Evolutionary conservation across 768 basidiomycete species (phyloP).

Genomic region (Pilatotrama ljubarskyi): DNA sequence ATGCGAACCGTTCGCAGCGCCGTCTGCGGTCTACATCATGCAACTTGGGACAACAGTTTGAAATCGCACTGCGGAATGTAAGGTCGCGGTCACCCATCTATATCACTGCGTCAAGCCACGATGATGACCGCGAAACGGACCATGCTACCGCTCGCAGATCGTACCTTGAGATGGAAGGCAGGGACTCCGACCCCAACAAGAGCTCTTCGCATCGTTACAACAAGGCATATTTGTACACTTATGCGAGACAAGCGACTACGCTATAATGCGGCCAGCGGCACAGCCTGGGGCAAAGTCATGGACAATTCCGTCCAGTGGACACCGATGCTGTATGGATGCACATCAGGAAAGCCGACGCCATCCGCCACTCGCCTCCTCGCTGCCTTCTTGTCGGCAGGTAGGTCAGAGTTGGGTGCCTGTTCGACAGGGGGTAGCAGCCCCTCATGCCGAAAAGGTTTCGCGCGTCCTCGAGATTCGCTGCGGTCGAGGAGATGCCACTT

Average conservation of each 20-base stretch:
- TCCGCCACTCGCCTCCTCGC: slow-evolving; percentile 8
- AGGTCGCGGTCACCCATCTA: no score
- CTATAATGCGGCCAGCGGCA: slow-evolving; percentile 6
- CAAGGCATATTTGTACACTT: no score
- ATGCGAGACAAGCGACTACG: neutral
- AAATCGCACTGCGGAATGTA: no score
- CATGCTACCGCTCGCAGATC: no score
- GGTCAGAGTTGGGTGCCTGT: neutral
- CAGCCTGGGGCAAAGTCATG: slow-evolving; percentile 9
- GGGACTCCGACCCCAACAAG: no score
- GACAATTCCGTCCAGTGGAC: slow-evolving; percentile 16
- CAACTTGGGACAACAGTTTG: no score
- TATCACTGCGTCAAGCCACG: no score
- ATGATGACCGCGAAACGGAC: no score
- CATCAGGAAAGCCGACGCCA: slow-evolving; percentile 12
- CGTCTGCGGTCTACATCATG: no score
- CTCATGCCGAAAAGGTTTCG: slow-evolving; percentile 11
- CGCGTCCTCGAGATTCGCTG: neutral
- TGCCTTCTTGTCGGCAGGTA: neutral
- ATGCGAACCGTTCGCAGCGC: no score
- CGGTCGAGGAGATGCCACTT: slow-evolving; percentile 13
- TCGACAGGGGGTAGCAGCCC: slow-evolving; percentile 5
- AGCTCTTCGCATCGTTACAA: no score
- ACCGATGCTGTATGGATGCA: slow-evolving; percentile 12
- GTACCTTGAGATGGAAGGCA: no score